Evolutionary conservation across 257 asterid species (phyloP).

Genomic region (Przewalskia tangutica): DNA sequence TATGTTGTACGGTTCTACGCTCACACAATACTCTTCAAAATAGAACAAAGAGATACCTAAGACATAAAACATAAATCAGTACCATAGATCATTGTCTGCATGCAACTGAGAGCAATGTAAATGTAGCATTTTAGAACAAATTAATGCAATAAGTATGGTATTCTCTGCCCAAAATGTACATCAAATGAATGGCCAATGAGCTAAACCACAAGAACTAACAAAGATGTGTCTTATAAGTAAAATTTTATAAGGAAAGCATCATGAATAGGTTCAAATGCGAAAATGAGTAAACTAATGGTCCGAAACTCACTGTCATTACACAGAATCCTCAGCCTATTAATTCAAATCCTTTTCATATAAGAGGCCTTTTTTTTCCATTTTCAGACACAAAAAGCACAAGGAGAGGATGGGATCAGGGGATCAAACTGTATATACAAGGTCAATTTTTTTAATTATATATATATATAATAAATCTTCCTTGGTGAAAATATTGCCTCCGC

Average conservation of each 20-base stretch:
- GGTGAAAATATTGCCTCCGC: background rate
- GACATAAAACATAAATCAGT: background rate
- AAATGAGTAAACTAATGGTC: background rate
- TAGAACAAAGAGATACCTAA: background rate
- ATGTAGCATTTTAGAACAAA: too few relatives aligned
- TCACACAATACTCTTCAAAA: background rate
- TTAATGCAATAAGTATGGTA: background rate
- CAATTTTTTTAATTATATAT: too few relatives aligned
- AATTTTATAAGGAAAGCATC: background rate
- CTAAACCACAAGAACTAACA: background rate
- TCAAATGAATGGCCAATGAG: background rate
- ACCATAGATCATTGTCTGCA: background rate
- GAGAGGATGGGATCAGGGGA: background rate
- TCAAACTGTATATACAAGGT: background rate
- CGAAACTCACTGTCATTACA: background rate
- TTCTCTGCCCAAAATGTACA: background rate
- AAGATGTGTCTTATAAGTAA: background rate
- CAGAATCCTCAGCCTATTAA: background rate
- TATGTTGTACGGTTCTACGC: background rate
- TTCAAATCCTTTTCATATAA: background rate
- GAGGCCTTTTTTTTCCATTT: background rate
- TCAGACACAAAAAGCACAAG: background rate
- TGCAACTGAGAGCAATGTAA: background rate
- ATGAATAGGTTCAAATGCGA: background rate
- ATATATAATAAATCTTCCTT: background rate